Base-by-base conservation (phyloP, 805 yeast species). In the Yarrowia deformans region DNA sequence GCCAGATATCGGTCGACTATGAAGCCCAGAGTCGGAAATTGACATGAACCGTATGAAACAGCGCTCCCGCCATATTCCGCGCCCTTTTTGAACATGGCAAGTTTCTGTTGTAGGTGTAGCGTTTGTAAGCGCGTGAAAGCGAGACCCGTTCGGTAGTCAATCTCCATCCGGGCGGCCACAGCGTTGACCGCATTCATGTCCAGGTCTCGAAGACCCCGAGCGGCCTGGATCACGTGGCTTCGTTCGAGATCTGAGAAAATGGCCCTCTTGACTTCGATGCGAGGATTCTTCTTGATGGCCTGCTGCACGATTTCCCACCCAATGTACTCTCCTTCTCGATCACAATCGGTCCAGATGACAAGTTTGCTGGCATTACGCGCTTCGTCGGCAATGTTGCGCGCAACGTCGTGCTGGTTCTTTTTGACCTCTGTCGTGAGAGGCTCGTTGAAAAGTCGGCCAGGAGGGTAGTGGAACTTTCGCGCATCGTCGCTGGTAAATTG, bases 311-410 rank as follows among this genome's bases (percentile, higher is more conserved):
- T 87, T 74, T 93, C 97, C 80, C 83, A 87, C 0, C 98, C 98
- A 69, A 93, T 93, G 77, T 87, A 90, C 77, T 93, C 98, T 1
- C 98, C 98, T 77, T 93, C 98, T 45, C 98, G 82, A 82, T 93
- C 98, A 79, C 99, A 95, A 83, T 95, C 99, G 0, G 99, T 95
- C 98, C 99, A 95, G 8, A 95, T 91, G 90, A 92, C 91, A 68
- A 95, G 79, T 48, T 80, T 80, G 67, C 87, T 85, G 6, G 91
- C 85, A 19, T 74, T 75, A 49, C 88, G 77, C 5, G 93, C 90
- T 75, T 92, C 92, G 4, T 77, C 77, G 39, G 84, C 77, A 61
- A 95, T 91, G 75, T 94, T 95, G 12, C 81, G 78, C 2, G 88
- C 88, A 29, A 23, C 29, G 29, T 23, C 92, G 83, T 40, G 79